Percentiles rank a stretch among this genome's conserved stretches.
phyloP scores from a whole-genome alignment of 2,329 filamentous ascomycete genomes.

The Cytospora chrysosperma region DNA sequence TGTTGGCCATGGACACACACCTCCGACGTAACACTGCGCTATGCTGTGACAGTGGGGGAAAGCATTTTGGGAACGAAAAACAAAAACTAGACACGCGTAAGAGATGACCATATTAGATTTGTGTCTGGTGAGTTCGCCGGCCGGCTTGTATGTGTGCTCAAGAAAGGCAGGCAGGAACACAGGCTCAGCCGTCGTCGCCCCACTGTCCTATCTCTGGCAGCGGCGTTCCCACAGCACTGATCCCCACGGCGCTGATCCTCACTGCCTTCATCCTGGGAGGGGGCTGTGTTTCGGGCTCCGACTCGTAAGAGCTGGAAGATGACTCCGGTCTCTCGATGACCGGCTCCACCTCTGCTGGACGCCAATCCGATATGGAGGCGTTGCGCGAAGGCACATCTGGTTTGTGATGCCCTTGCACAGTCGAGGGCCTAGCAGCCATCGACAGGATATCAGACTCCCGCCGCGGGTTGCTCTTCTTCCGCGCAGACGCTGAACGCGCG shows the following conservation, averaged over 20 bases:
- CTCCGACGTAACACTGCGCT: neutral
- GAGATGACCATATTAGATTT: neutral
- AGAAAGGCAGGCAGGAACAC: neutral
- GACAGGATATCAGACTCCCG: conserved; percentile 10
- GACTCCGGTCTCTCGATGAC: conserved; percentile 36
- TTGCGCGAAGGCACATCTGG: neutral
- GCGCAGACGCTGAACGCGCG: neutral
- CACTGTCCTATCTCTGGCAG: conserved; percentile 18
- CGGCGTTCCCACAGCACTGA: conserved; percentile 37
- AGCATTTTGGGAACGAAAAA: neutral
- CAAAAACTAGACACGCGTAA: neutral
- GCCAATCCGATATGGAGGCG: neutral
- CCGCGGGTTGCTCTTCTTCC: conserved; percentile 2
- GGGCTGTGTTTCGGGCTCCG: conserved; percentile 26
- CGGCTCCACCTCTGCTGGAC: neutral
- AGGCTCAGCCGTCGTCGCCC: conserved; percentile 23
- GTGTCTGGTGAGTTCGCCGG: neutral
- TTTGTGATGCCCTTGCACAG: neutral
- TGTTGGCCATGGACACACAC: neutral
- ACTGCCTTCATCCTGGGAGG: conserved; percentile 35
- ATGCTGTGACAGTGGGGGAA: neutral
- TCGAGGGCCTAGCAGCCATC: neutral
- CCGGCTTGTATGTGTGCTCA: neutral
- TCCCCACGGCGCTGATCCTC: conserved; percentile 39
- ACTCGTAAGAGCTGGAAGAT: conserved; percentile 29